Evolutionary conservation across 2,329 filamentous ascomycete species (phyloP).

Genomic region (Neoarthrinium moseri): DNA sequence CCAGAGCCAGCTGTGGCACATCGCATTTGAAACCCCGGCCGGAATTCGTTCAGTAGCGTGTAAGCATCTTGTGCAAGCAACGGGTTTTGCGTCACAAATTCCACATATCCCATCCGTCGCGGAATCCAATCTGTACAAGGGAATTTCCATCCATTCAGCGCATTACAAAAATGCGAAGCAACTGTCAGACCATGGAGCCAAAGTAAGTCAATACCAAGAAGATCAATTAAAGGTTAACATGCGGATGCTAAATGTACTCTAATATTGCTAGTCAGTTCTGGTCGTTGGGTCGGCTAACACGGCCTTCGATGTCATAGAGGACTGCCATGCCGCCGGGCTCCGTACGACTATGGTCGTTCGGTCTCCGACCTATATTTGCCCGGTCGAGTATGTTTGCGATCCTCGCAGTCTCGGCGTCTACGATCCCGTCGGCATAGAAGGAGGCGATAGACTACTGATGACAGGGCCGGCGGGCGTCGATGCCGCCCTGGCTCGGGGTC

Average conservation of each 20-base stretch:
- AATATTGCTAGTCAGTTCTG: conserved; percentile 24
- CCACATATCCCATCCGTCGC: conserved; percentile 21
- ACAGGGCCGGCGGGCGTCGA: conserved; percentile 20
- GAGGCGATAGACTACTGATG: conserved; percentile 20
- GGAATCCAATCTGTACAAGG: conserved; percentile 19
- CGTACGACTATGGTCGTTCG: conserved; percentile 33
- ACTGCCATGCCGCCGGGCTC: conserved; percentile 29
- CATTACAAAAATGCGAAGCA: conserved; percentile 18
- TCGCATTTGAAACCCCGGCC: conserved; percentile 16
- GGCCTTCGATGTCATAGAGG: conserved; percentile 37
- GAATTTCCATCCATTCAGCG: conserved; percentile 23
- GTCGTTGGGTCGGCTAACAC: conserved; percentile 40
- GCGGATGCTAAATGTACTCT: not conserved
- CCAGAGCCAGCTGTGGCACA: conserved; percentile 21
- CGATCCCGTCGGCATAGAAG: conserved; percentile 17
- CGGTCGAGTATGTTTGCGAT: conserved; percentile 26
- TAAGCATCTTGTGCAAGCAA: conserved; percentile 26
- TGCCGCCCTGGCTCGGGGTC: conserved; percentile 14
- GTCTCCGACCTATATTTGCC: conserved; percentile 33
- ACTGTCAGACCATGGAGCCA: conserved; percentile 17
- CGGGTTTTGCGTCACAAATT: conserved; percentile 21
- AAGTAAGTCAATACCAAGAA: conserved; percentile 14
- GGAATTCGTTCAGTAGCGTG: conserved; percentile 8
- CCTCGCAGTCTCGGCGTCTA: conserved; percentile 28
- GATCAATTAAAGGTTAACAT: not conserved